These are phyloP conservation scores for Talaromyces rugulosus DNA, from an alignment of 2,329 filamentous ascomycete genomes.

Conservation along the genomic window DNA sequence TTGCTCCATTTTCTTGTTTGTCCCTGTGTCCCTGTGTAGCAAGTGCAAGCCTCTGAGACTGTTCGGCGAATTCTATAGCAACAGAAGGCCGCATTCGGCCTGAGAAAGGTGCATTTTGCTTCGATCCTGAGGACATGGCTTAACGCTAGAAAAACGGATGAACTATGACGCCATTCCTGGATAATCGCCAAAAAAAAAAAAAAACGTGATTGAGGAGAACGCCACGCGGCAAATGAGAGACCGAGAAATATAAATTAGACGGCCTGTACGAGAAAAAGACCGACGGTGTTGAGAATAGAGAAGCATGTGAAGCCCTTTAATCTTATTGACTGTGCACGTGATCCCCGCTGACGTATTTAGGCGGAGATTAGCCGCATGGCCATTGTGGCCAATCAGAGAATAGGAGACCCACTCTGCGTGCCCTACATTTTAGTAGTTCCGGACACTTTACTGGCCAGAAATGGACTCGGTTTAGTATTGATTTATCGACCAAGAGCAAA, in stretches of 20 bases:
- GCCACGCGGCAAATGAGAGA: too few relatives aligned
- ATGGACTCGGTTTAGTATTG: too few relatives aligned
- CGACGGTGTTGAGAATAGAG: background rate
- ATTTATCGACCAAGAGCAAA: background rate
- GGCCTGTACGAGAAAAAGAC: background rate
- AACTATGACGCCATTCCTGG: background rate
- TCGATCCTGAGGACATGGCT: background rate
- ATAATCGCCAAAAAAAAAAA: background rate
- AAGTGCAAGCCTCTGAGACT: slow-evolving; percentile 9
- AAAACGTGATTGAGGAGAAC: background rate
- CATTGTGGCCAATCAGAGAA: background rate
- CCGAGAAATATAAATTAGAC: background rate
- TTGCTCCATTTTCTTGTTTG: slow-evolving; percentile 17
- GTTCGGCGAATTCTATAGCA: background rate
- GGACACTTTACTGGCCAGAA: too few relatives aligned
- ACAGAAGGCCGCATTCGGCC: background rate
- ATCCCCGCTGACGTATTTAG: background rate
- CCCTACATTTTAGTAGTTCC: too few relatives aligned
- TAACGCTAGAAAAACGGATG: background rate
- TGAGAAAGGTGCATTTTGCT: background rate
- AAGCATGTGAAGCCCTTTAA: background rate
- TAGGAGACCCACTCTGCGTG: background rate
- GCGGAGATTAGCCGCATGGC: background rate
- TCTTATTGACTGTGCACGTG: background rate
- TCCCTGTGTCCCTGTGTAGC: background rate